Conservation (phyloP, 148 eudicot genomes). For the Rhododendron ovatum region DNA sequence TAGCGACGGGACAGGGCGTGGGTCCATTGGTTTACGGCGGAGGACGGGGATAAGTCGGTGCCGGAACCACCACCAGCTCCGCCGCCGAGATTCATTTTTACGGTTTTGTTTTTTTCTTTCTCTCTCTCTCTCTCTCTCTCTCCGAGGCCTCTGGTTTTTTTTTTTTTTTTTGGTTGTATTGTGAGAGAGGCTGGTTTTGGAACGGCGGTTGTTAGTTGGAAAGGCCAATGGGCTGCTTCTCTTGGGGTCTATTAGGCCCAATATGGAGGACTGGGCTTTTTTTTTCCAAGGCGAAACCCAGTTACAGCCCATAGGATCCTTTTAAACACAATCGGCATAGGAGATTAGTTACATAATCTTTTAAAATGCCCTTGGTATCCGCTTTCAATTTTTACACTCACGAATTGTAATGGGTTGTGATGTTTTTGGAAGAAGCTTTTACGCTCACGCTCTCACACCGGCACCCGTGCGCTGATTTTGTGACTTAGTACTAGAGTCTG, state of each 20-base stretch:
- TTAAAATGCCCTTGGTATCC: too few relatives aligned
- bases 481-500: too few relatives aligned
- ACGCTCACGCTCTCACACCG: too few relatives aligned
- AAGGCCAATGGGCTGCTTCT: neutral
- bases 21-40: constrained; percentile 20
- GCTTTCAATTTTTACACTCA: accelerated
- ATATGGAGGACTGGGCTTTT: neutral
- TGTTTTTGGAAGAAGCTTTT: too few relatives aligned
- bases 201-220: neutral
- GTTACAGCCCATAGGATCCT: too few relatives aligned
- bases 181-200: neutral
- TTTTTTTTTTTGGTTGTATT: neutral
- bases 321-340: too few relatives aligned
- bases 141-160: neutral
- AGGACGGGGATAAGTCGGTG: constrained; percentile 13
- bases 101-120: neutral
- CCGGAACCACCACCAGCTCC: constrained; percentile 18
- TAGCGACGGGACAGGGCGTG: constrained; percentile 32
- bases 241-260: neutral
- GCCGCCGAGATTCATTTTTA: constrained; percentile 26
- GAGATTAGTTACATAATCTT: too few relatives aligned
- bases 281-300: neutral
- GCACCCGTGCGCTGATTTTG: too few relatives aligned
- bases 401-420: too few relatives aligned
- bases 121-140: neutral